Conservation (phyloP, 352 stramenopile genomes). For the Phytophthora pluvialis region DNA sequence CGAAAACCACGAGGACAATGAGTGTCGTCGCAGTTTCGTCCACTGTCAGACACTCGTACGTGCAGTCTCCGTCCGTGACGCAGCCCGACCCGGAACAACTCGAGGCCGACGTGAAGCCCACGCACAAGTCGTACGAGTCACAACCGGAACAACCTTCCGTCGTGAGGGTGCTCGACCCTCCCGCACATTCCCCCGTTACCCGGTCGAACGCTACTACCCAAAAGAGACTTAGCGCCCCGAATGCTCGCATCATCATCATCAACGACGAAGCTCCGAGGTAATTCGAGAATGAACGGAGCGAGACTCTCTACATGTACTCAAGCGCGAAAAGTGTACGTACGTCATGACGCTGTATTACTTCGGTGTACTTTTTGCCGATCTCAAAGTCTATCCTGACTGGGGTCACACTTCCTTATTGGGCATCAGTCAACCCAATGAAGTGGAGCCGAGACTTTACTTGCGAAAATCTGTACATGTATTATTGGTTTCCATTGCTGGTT, state of each 20-base stretch:
- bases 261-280: neutral
- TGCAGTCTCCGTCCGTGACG: conserved; percentile 27
- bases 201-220: neutral
- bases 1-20: conserved; percentile 39
- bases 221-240: neutral
- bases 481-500: conserved; percentile 5
- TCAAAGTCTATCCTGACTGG: conserved; percentile 3
- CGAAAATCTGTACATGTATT: neutral
- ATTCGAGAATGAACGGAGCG: neutral
- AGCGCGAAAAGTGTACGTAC: too few relatives aligned
- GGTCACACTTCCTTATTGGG: neutral
- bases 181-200: neutral
- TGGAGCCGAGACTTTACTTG: neutral
- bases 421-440: too few relatives aligned
- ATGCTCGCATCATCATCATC: neutral
- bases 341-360: too few relatives aligned
- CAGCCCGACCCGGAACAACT: conserved; percentile 32
- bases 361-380: neutral
- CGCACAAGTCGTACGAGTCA: conserved; percentile 29
- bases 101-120: conserved; percentile 25
- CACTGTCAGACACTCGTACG: conserved; percentile 34
- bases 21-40: conserved; percentile 17
- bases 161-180: conserved; percentile 20
- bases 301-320: neutral
- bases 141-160: conserved; percentile 36